Evolutionary conservation across 2,329 filamentous ascomycete species (phyloP), one percentile per base, ranked within the genome.

Genomic region (Chaetomium globosum): DNA sequence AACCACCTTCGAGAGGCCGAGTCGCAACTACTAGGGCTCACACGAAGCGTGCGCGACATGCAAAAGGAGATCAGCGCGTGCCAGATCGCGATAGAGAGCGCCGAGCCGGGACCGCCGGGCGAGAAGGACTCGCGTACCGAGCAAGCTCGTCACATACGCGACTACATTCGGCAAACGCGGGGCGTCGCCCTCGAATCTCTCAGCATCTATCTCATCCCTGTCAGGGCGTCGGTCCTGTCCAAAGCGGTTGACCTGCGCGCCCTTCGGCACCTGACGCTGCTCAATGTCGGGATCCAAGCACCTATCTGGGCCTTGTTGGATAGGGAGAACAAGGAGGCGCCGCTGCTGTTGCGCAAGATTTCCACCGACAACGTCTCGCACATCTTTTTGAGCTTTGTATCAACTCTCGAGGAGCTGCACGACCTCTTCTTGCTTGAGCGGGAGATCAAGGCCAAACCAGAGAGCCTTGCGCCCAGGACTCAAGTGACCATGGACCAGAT

Each of bases 261-360:
- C 4, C 77, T 90, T n/a, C 82, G 77, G 68, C 80, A 80, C 55
- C 77, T 90, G 21, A 87, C 85, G 1, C 77, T 90, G 28, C 80
- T 90, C 54, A 88, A 87, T 67, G 86, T 89, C 21, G 87, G 87
- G 1, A 78, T 82, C 5, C 87, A 90, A 72, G 79, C 79, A 31
- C 77, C 82, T 0, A 83, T 89, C 67, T 90, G 87, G 87, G 77
- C 79, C 1, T 74, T 84, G 63, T 75, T 89, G 51, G 75, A 80
- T 21, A 84, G 82, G 68, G 80, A 87, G 69, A 86, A 88, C 72
- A 80, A 79, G 59, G 70, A 77, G 0, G 75, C 78, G 9, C 81
- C 83, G 0, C 75, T 89, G 49, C 79, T 82, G 0, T 74, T 90
- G 51, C 79, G 80, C 57, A 85, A 82, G 67, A 83, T 90, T 62